Percentiles rank a stretch among this genome's conserved stretches.
These are phyloP conservation scores for Xylaria sp. DNA, from an alignment of 2,329 filamentous ascomycete genomes.

Conservation along the genomic window DNA sequence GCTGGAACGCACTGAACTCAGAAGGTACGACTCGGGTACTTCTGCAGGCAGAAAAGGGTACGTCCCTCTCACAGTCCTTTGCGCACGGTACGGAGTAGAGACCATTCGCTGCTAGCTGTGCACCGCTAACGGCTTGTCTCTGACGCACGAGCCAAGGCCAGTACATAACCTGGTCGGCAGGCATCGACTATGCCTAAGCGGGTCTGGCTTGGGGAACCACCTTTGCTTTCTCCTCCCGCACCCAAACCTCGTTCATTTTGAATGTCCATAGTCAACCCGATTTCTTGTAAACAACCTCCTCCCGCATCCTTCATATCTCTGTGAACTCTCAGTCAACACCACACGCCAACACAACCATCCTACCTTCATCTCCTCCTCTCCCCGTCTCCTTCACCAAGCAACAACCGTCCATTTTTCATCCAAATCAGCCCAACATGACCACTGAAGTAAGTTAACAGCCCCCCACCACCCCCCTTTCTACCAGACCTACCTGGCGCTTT, in stretches of 20 bases:
- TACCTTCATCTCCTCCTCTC: constrained; percentile 1
- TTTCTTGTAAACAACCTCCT: constrained; percentile 29
- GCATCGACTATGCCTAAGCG: constrained; percentile 4
- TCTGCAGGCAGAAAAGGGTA: background rate
- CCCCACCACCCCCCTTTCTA: constrained; percentile 18
- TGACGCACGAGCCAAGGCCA: constrained; percentile 19
- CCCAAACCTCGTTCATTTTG: constrained; percentile 30
- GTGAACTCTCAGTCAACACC: constrained; percentile 12
- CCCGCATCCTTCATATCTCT: constrained; percentile 18
- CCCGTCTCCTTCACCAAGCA: constrained; percentile 7
- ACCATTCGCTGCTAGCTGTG: background rate
- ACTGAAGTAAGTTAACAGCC: constrained; percentile 29
- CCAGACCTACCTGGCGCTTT: constrained; percentile 19
- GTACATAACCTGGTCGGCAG: background rate
- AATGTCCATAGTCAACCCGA: constrained; percentile 26
- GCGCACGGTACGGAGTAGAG: background rate
- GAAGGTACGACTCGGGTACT: constrained; percentile 2
- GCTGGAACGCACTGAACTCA: constrained; percentile 9
- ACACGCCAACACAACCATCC: background rate
- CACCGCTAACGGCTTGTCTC: constrained; percentile 3
- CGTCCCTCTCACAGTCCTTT: background rate
- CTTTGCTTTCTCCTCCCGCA: constrained; percentile 23
- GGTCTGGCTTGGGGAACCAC: constrained; percentile 15
- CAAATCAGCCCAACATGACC: constrained; percentile 28
- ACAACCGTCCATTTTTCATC: constrained; percentile 13